These are phyloP conservation scores for Kurtzmaniella quercitrusa DNA, from an alignment of 1,139 yeast genomes.

Conservation along the genomic window DNA sequence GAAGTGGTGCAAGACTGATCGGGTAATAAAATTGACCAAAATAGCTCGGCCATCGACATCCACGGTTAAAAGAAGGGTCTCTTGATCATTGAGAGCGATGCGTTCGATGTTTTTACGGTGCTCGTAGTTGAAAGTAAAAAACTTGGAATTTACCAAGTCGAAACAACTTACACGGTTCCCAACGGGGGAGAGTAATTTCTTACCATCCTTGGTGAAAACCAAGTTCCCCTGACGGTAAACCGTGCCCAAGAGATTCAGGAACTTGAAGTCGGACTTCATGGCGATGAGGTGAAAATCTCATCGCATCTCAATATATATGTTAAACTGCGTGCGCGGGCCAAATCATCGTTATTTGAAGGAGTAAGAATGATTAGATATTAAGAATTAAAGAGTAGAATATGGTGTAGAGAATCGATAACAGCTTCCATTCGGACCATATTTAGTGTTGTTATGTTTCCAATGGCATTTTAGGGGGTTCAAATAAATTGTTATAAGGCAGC, in stretches of 20 bases:
- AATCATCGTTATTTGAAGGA: neutral
- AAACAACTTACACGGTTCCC: conserved; percentile 91
- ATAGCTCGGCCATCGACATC: conserved; percentile 94
- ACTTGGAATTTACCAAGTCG: conserved; percentile 77
- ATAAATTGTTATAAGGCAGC: too few species aligned
- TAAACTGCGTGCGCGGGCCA: conserved; percentile 1
- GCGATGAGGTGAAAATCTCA: conserved; percentile 3
- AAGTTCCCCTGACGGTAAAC: conserved; percentile 91
- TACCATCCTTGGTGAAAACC: conserved; percentile 85
- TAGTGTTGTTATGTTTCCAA: too few species aligned
- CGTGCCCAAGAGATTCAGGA: conserved; percentile 88
- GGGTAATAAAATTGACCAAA: conserved; percentile 74
- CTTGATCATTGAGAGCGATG: conserved; percentile 79
- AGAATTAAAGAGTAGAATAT: too few species aligned
- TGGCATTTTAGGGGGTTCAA: too few species aligned
- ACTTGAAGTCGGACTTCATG: conserved; percentile 51
- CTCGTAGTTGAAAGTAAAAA: conserved; percentile 88
- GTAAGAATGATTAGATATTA: neutral
- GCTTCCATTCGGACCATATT: too few species aligned
- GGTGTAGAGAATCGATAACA: too few species aligned
- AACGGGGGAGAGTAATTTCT: conserved; percentile 80
- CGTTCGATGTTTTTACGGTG: conserved; percentile 82
- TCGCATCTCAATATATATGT: neutral
- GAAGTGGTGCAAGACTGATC: conserved; percentile 92
- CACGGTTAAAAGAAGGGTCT: conserved; percentile 75